A percentile compares a stretch with the other conserved stretches of the same genome.
Evolutionary conservation across 129 eudicot genomes (phyloP).

Genomic region (Pseudognaphalium luteoalbum): DNA sequence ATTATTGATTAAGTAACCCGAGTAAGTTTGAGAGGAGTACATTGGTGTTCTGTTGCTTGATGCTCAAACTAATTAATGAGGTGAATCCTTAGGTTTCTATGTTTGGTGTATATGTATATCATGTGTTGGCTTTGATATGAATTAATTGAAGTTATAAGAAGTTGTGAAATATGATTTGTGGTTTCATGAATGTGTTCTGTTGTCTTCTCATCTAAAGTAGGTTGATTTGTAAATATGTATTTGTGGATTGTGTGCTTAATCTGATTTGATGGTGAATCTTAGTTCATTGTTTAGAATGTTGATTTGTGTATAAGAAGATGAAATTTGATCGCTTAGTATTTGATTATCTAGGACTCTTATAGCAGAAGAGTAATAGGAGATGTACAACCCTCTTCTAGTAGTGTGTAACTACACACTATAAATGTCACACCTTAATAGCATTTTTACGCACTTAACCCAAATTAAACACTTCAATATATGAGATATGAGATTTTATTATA

Average conservation of each 20-base stretch:
- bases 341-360: neutral
- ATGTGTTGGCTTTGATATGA: conserved; percentile 18
- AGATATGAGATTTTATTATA: too few species aligned
- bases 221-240: conserved; percentile 12
- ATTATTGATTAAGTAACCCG: conserved; percentile 40
- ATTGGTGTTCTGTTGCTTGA: conserved; percentile 13
- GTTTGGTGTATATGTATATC: conserved; percentile 31
- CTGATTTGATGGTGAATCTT: neutral
- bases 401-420: too few species aligned
- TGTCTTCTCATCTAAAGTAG: conserved; percentile 1
- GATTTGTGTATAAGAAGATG: too few species aligned
- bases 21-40: neutral
- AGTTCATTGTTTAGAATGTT: neutral
- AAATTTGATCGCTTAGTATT: neutral
- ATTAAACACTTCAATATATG: too few species aligned
- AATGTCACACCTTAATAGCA: too few species aligned
- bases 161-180: conserved; percentile 29
- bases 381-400: too few species aligned
- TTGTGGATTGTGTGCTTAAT: neutral
- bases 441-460: too few species aligned
- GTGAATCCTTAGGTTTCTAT: conserved; percentile 24
- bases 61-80: conserved; percentile 18
- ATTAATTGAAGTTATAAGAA: conserved; percentile 28
- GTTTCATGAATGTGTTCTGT: conserved; percentile 15
- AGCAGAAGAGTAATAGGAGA: too few species aligned